Base-by-base conservation (phyloP, 352 stramenopile species). In the Pythium pyrilobum region DNA sequence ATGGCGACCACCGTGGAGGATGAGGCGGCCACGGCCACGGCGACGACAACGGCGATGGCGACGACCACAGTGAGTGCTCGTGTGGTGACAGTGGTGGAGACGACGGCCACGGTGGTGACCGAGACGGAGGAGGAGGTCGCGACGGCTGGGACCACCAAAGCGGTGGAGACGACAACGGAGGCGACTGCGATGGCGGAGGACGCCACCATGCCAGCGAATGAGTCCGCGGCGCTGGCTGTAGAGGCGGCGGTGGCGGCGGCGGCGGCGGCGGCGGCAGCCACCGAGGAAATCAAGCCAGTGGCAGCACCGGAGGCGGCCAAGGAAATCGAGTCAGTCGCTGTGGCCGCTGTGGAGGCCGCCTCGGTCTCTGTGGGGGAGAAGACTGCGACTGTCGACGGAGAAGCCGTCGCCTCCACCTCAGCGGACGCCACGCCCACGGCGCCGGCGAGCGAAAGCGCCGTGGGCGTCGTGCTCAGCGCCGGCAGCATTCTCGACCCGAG, bases 401-500 rank as follows among this genome's bases (percentile, higher is more conserved):
- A 36, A 8, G 44, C 18, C 28, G n/a, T 15, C 31, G 31, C 9
- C 31, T 15, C 9, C 15, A 15, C 8, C 31, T 8, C 31, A 36
- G 15, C 31, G 31, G 31, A 41, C 3, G 44, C 38, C 12, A 38
- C 18, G 28, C 11, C 15, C 44, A 16, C 4, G 6, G 13, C n/a
- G 31, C 13, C 11, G 38, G 11, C 25, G 44, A 38, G 9, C 45
- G 45, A 56, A 23, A 56, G 31, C 18, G 52, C 31, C 28, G 38
- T 20, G 6, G 49, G 29, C 5, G 37, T 59, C 18, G 52, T 45
- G 7, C 39, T 59, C 32, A 52, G 20, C 15, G 52, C 40, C 31
- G 52, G 42, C 7, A 59, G 41, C 24, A 59, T 59, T 15, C 52
- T 59, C 25, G 52, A 59, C 15, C 33, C 51, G 12, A 49, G 27